A percentile compares a stretch with the other conserved stretches of the same genome.
These are phyloP conservation scores for Penicillium soppii DNA, from an alignment of 495 filamentous ascomycete species.

Conservation along the genomic window DNA sequence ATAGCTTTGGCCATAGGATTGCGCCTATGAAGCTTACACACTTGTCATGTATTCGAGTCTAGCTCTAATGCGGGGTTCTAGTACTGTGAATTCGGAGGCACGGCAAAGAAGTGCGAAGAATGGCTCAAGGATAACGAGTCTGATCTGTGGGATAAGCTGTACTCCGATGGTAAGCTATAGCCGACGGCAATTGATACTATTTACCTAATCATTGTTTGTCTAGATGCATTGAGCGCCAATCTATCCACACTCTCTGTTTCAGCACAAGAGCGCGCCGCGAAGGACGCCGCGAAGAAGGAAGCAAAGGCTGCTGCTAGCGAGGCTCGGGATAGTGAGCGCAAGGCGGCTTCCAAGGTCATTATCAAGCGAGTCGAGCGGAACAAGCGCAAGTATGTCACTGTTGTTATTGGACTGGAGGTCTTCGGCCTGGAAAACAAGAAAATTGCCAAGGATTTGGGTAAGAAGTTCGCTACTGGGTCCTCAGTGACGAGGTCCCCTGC, in stretches of 20 bases:
- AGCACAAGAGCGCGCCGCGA: slow-evolving; percentile 87
- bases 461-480: slow-evolving; percentile 80
- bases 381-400: slow-evolving; percentile 94
- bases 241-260: slow-evolving; percentile 82
- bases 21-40: neutral
- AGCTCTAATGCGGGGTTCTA: slow-evolving; percentile 35
- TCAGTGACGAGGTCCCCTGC: slow-evolving; percentile 84
- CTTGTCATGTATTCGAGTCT: neutral
- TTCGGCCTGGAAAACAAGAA: slow-evolving; percentile 94
- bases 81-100: slow-evolving; percentile 99
- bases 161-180: slow-evolving; percentile 67
- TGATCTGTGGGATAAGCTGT: slow-evolving; percentile 71
- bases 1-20: slow-evolving; percentile 1
- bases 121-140: slow-evolving; percentile 81
- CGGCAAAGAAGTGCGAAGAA: slow-evolving; percentile 96
- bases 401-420: slow-evolving; percentile 82
- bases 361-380: slow-evolving; percentile 98
- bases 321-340: slow-evolving; percentile 71
- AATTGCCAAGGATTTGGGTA: slow-evolving; percentile 52
- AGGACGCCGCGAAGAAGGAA: slow-evolving; percentile 92
- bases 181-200: neutral
- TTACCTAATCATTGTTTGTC: neutral
- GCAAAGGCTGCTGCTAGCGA: slow-evolving; percentile 86
- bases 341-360: slow-evolving; percentile 74
- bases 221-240: slow-evolving; percentile 80